Percentiles rank a stretch among this genome's conserved stretches.
phyloP scores from a whole-genome alignment of 176 grass and related monocot species.

The Chloris gayana region DNA sequence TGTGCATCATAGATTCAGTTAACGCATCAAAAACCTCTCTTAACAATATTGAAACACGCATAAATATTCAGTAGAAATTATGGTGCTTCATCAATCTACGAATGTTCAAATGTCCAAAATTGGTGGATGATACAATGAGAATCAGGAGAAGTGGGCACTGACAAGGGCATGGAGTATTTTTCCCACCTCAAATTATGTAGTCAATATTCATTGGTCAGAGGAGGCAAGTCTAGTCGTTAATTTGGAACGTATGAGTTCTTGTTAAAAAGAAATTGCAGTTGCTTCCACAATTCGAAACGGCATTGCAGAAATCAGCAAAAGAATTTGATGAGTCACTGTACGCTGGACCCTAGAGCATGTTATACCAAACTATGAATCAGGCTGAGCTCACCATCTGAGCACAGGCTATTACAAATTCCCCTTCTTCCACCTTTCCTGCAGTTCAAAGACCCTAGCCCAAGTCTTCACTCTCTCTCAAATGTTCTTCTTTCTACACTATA shows the following conservation, averaged over 20 bases:
- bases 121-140: neutral
- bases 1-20: constrained; percentile 44
- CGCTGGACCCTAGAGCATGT: no score
- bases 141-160: neutral
- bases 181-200: neutral
- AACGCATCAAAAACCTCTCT: neutral
- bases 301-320: constrained; percentile 11
- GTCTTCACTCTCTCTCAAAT: neutral
- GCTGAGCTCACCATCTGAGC: neutral
- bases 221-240: neutral
- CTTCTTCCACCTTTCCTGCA: neutral
- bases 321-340: no score
- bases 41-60: neutral
- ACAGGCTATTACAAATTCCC: no score
- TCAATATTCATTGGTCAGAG: neutral
- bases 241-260: neutral
- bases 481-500: neutral
- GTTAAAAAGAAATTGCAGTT: neutral
- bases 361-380: no score
- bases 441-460: no score
- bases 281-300: neutral
- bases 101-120: constrained; percentile 14
- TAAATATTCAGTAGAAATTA: neutral
- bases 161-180: neutral
- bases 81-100: neutral